These are phyloP conservation scores for Globisporangium sylvaticum DNA, from an alignment of 352 stramenopile genomes.

Conservation along the genomic window DNA sequence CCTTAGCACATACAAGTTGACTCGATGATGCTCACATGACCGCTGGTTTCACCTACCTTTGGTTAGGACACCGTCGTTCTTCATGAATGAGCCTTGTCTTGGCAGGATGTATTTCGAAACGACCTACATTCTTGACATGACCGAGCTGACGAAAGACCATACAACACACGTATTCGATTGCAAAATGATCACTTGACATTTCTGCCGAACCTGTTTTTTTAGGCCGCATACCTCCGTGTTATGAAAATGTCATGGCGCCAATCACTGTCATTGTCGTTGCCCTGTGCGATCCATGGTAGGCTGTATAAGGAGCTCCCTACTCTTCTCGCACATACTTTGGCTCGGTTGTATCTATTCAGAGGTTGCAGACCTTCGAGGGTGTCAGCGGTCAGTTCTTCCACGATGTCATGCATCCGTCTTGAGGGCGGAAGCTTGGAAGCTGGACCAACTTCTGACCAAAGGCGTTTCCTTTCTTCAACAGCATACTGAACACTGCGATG, in stretches of 20 bases:
- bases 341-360: neutral
- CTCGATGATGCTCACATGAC: too few species aligned
- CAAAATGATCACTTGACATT: neutral
- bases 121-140: neutral
- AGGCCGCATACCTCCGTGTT: neutral
- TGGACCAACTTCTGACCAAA: constrained; percentile 66
- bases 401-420: constrained; percentile 73
- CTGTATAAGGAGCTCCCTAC: neutral
- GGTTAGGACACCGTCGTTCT: neutral
- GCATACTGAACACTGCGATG: constrained; percentile 38
- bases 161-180: neutral
- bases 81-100: neutral
- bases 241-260: neutral
- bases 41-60: too few species aligned
- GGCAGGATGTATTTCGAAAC: neutral
- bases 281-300: neutral
- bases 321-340: neutral
- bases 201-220: neutral
- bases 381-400: constrained; percentile 50
- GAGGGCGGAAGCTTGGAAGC: constrained; percentile 53
- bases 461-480: constrained; percentile 76
- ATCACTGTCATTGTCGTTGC: neutral
- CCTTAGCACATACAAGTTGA: neutral
- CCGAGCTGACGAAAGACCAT: neutral
- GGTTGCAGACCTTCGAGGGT: neutral